Conservation (phyloP, 108 stramenopile species). For the Cylindrotheca closterium region DNA sequence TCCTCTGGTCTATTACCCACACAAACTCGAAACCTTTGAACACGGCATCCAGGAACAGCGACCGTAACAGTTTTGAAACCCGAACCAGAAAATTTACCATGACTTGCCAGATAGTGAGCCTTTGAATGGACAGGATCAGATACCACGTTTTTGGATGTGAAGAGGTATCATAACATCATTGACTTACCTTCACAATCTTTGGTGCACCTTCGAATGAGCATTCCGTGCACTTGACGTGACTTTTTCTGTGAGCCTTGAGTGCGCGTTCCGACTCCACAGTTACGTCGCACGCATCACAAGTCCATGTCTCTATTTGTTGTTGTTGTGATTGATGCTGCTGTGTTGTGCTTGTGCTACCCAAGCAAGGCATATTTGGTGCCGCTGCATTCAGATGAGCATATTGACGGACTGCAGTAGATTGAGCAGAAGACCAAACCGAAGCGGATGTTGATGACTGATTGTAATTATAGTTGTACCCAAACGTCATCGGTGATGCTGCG, state of each 20-base stretch:
- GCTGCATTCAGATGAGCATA: no score
- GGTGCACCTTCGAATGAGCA: constrained; percentile 48
- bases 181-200: constrained; percentile 47
- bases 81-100: constrained; percentile 71
- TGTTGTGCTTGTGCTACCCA: no score
- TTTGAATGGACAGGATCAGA: no score
- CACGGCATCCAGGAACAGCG: constrained; percentile 70
- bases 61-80: constrained; percentile 85
- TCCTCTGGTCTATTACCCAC: constrained; percentile 89
- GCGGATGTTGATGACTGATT: no score
- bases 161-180: not conserved
- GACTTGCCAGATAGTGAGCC: constrained; percentile 39
- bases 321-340: no score
- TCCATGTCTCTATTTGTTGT: constrained; percentile 20
- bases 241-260: constrained; percentile 31
- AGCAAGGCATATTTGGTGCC: not conserved
- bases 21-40: constrained; percentile 79
- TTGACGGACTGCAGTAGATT: no score
- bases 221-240: constrained; percentile 47
- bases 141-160: no score
- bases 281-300: constrained; percentile 46
- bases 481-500: constrained; percentile 2
- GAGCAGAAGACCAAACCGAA: no score
- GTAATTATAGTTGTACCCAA: constrained; percentile 6
- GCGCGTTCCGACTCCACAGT: constrained; percentile 35